Evolutionary conservation across 495 filamentous ascomycete species (phyloP).

Genomic region (Pyrenopolyporus hunteri): DNA sequence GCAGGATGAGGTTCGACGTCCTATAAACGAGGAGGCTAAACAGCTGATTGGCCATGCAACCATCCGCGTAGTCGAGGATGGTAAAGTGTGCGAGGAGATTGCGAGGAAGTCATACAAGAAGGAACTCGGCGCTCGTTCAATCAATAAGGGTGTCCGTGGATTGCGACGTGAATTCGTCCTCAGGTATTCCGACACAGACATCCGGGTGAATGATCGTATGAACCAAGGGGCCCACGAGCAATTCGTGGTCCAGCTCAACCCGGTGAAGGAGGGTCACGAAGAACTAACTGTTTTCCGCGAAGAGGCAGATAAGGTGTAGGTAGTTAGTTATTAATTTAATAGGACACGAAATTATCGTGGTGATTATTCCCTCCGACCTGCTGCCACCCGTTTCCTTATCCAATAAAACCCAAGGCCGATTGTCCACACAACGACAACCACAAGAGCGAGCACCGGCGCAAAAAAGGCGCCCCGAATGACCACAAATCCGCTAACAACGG

Average conservation of each 20-base stretch:
- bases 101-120: not conserved
- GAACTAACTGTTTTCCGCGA: not conserved
- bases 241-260: not conserved
- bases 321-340: not conserved
- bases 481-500: constrained; percentile 59
- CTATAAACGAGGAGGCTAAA: constrained; percentile 30
- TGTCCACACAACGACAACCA: constrained; percentile 54
- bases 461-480: constrained; percentile 60
- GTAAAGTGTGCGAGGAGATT: not conserved
- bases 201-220: not conserved
- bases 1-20: constrained; percentile 32
- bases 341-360: not conserved
- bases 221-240: not conserved
- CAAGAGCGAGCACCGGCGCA: constrained; percentile 54
- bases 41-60: not conserved
- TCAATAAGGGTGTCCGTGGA: not conserved
- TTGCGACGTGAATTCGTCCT: not conserved
- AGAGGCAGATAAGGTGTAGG: not conserved
- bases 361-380: constrained; percentile 8
- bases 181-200: not conserved
- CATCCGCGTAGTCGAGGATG: not conserved
- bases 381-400: constrained; percentile 26
- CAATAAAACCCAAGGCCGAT: constrained; percentile 53
- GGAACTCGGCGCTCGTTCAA: constrained; percentile 8
- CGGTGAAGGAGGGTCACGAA: not conserved